Conservation (phyloP, 495 filamentous ascomycete genomes). For the Patellaria atrata region DNA sequence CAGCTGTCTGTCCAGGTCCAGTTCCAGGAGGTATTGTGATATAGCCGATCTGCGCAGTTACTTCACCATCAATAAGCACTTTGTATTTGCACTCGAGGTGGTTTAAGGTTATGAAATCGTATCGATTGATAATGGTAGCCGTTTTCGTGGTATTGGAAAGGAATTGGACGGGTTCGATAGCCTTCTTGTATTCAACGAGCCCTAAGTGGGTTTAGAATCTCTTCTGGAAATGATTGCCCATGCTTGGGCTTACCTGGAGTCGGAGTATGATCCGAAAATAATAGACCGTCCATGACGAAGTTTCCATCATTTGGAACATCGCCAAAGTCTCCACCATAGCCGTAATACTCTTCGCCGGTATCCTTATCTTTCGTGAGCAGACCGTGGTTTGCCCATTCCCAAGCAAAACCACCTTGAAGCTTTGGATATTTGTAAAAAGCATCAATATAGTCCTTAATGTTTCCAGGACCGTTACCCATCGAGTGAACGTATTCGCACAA, state of each 20-base stretch:
- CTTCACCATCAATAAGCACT: too few species aligned
- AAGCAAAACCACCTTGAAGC: constrained; percentile 56
- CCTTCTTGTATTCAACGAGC: constrained; percentile 46
- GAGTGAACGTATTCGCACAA: constrained; percentile 57
- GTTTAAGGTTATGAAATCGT: constrained; percentile 38
- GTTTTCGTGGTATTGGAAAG: neutral
- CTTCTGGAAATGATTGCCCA: too few species aligned
- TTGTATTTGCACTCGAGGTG: constrained; percentile 28
- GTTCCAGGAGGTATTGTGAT: neutral
- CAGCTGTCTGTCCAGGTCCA: constrained; percentile 5
- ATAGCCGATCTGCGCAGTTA: constrained; percentile 9
- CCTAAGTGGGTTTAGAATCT: too few species aligned
- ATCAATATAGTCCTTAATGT: constrained; percentile 48
- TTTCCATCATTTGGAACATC: constrained; percentile 48
- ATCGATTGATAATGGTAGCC: constrained; percentile 32
- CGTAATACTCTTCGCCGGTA: constrained; percentile 37
- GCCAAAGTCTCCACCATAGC: constrained; percentile 52
- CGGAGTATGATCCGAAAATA: constrained; percentile 41
- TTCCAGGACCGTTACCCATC: constrained; percentile 61
- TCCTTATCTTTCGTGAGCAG: constrained; percentile 38
- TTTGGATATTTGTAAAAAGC: constrained; percentile 40
- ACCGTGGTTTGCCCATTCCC: constrained; percentile 65
- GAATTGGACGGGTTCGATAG: constrained; percentile 37
- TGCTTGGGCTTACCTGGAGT: too few species aligned
- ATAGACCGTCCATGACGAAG: constrained; percentile 53